A percentile compares a stretch with the other conserved stretches of the same genome.
Conservation (phyloP, 2,329 filamentous ascomycete species). For the Colletotrichum sublineola region DNA sequence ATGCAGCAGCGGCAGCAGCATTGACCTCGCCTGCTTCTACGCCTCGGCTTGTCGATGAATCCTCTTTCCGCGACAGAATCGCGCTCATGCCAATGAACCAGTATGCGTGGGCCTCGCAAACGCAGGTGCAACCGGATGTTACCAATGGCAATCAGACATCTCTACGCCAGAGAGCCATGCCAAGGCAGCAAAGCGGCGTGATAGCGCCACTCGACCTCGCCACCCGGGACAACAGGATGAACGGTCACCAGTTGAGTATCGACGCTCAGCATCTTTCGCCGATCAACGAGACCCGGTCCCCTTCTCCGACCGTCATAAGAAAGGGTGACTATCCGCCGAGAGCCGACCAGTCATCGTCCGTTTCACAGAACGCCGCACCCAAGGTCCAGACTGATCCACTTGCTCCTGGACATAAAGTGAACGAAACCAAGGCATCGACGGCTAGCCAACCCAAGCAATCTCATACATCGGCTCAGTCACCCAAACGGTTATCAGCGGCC, state of each 20-base stretch:
- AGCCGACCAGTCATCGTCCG: constrained; percentile 33
- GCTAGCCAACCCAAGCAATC: constrained; percentile 48
- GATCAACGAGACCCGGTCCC: constrained; percentile 79
- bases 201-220: constrained; percentile 71
- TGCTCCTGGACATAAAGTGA: constrained; percentile 11
- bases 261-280: constrained; percentile 74
- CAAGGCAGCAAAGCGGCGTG: constrained; percentile 60
- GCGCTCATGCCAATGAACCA: constrained; percentile 57
- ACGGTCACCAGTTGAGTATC: constrained; percentile 48
- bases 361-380: constrained; percentile 38
- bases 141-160: constrained; percentile 50
- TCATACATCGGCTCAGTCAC: constrained; percentile 44
- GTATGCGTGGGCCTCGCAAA: constrained; percentile 28
- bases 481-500: constrained; percentile 36
- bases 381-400: constrained; percentile 19
- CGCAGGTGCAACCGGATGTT: constrained; percentile 44
- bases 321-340: constrained; percentile 49
- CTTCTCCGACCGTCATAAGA: constrained; percentile 74
- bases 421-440: constrained; percentile 41
- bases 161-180: constrained; percentile 54
- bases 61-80: constrained; percentile 59
- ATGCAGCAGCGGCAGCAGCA: constrained; percentile 36
- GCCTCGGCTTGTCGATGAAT: constrained; percentile 49
- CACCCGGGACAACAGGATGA: constrained; percentile 58
- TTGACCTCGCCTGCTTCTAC: constrained; percentile 28